Evolutionary conservation across 805 yeast genomes (phyloP), one percentile per base, ranked within the genome.

Genomic region (Blastobotrys americana): DNA sequence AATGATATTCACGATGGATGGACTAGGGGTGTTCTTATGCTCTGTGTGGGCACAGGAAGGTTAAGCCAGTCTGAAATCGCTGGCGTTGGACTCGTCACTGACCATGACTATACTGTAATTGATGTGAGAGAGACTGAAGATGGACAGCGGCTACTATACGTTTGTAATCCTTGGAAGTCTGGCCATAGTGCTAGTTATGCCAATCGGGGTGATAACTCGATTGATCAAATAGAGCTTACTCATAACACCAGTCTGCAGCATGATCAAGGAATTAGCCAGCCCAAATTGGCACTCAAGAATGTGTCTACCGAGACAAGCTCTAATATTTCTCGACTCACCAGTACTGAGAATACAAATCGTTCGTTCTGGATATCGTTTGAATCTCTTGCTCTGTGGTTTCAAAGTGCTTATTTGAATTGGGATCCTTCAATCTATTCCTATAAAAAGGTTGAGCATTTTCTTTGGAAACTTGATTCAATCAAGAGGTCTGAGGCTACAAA

Each of bases 81-180:
- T 49, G 60, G 21, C 9, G 58, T 67, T 27, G 62, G 65, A 1
- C 61, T 84, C 23, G 65, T 75, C 1, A 64, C 80, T 3, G 67
- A 73, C 31, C 96, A 87, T 61, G 96, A 87, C 60, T 87, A 85
- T 57, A 70, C 84, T 0, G 64, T 86, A 0, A 46, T 71, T 2
- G 73, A 64, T n/a, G 43, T 78, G 25, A 47, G 54, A 20, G 50
- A 47, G 5, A n/a, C n/a, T n/a, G 49, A 51, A 3, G 55, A 48
- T 2, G 56, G 51, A 8, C 44, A 49, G 10, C 43, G 43, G 28
- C 31, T 50, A 2, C 45, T 73, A 2, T 49, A 54, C 0, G 44
- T 77, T 3, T 67, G 66, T 41, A 78, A 78, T 52, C 82, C 83
- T 0, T 73, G 73, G 74, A 34, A 39, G 23, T 37, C 49, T 25